Percentiles rank a stretch among this genome's conserved stretches.
These are phyloP conservation scores for Lentinula detonsa DNA, from an alignment of 768 basidiomycete species.

Conservation along the genomic window DNA sequence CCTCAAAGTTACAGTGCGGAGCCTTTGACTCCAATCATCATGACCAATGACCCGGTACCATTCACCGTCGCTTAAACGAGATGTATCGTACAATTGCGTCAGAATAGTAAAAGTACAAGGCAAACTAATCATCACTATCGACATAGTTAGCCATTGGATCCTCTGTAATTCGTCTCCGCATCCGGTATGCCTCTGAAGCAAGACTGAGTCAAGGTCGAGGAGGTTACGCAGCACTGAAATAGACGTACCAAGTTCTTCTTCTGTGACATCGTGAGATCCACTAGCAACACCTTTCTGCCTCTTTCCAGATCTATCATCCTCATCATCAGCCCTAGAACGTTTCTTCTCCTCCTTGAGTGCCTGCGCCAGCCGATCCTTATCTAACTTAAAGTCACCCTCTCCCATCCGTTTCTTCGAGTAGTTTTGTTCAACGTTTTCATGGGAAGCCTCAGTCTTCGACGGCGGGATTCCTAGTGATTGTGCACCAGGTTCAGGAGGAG, in stretches of 20 bases:
- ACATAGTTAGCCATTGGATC: slow-evolving; percentile 95
- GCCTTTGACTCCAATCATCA: too few relatives aligned
- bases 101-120: not conserved
- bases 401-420: slow-evolving; percentile 77
- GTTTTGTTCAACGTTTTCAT: slow-evolving; percentile 51
- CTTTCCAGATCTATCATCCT: slow-evolving; percentile 53
- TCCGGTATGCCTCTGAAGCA: slow-evolving; percentile 82
- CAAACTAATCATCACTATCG: slow-evolving; percentile 40
- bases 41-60: too few relatives aligned
- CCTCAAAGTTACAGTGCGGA: too few relatives aligned
- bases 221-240: not conserved
- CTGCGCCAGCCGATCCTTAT: slow-evolving; percentile 59
- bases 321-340: slow-evolving; percentile 50
- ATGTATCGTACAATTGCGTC: not conserved
- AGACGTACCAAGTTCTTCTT: slow-evolving; percentile 74
- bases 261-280: slow-evolving; percentile 75
- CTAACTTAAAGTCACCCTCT: slow-evolving; percentile 75
- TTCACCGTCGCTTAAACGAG: too few relatives aligned
- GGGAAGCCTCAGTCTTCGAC: slow-evolving; percentile 9
- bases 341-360: slow-evolving; percentile 81
- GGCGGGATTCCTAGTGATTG: slow-evolving; percentile 7
- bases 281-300: slow-evolving; percentile 46
- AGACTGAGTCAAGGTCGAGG: slow-evolving; percentile 10
- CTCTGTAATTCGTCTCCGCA: slow-evolving; percentile 63
- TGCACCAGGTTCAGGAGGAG: slow-evolving; percentile 16